A percentile compares a stretch with the other conserved stretches of the same genome.
phyloP scores from a whole-genome alignment of 106 monocot genomes.

The Agapanthus africanus region DNA sequence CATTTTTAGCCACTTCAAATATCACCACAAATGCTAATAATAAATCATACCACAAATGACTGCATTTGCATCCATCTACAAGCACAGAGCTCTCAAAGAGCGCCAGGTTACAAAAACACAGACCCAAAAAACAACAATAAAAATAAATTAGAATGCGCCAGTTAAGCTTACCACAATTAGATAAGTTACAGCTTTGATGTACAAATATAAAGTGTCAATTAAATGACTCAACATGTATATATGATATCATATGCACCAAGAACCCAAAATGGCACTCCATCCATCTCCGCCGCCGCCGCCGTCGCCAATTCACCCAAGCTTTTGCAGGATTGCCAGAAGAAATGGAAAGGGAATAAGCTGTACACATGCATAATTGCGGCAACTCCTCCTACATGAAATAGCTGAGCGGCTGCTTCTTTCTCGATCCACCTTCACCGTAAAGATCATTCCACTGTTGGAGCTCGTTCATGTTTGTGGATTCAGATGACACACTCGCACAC shows the following conservation, averaged over 20 bases:
- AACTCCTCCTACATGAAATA: conserved; percentile 49
- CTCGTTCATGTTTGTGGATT: conserved; percentile 64
- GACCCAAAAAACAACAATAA: no score
- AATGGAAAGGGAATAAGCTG: neutral
- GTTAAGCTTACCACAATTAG: no score
- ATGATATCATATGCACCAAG: conserved; percentile 9
- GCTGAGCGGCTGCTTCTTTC: conserved; percentile 58
- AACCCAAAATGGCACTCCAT: neutral
- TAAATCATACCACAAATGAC: no score
- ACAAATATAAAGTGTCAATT: neutral
- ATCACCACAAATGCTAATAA: no score
- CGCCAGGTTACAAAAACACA: no score
- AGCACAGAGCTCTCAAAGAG: no score
- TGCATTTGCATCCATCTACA: no score
- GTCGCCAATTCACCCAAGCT: neutral
- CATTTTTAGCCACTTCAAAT: no score
- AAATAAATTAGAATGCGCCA: no score
- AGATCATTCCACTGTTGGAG: conserved; percentile 67
- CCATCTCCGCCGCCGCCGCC: neutral
- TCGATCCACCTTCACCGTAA: conserved; percentile 68
- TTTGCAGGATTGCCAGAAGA: neutral
- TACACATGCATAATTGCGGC: neutral
- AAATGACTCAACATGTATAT: conserved; percentile 10
- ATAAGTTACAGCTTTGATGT: neutral
- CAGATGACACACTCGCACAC: conserved; percentile 64